Evolutionary conservation across 306 rosid genomes (phyloP), one percentile per base, ranked within the genome.

Genomic region (Acacia crassicarpa): DNA sequence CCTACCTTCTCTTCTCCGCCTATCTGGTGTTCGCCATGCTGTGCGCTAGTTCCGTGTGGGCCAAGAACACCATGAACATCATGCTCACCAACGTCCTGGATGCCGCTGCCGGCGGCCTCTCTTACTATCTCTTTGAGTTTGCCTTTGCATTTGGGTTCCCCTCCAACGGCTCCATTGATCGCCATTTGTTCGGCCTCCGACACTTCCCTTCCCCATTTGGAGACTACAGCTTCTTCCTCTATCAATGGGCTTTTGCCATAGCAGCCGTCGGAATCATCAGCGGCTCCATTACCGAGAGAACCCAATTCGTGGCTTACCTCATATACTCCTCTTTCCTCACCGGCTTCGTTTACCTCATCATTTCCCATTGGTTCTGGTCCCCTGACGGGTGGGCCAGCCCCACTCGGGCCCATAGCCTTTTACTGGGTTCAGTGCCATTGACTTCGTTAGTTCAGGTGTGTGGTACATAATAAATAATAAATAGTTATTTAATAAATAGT

Each of bases 61-160:
- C 98, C 83, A 94, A 94, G 53, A 94, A 94, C 86, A 91, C 93
- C 75, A 94, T 92, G 97, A 94, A 94, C 90, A 94, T 94, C 86
- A 94, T 92, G 98, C 98, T 94, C 82, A 94, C 97, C 84, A 94
- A 94, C 81, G 95, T 94, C 53, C 94, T 94, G 1, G 98, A 94
- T 44, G 97, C 98, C 0, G 91, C 97, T 0, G 92, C 95, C 13
- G 97, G 97, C 0, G 97, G 88, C 32, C 87, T 92, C 82, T 92
- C 94, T 32, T 92, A 92, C 82, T 92, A 92, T 87, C 93, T 92
- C 62, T 92, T 94, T 23, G 97, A 97, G 35, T 92, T 83, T 15
- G 98, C 98, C 45, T 90, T 94, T 20, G 98, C 98, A 63, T 94
- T 86, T 6, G 95, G 97, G 8, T 30, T 80, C 10, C 97, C 95